Percentiles rank a stretch among this genome's conserved stretches.
These are phyloP conservation scores for Aegilops umbellulata DNA, from an alignment of 176 grass and related monocot genomes.

Conservation along the genomic window DNA sequence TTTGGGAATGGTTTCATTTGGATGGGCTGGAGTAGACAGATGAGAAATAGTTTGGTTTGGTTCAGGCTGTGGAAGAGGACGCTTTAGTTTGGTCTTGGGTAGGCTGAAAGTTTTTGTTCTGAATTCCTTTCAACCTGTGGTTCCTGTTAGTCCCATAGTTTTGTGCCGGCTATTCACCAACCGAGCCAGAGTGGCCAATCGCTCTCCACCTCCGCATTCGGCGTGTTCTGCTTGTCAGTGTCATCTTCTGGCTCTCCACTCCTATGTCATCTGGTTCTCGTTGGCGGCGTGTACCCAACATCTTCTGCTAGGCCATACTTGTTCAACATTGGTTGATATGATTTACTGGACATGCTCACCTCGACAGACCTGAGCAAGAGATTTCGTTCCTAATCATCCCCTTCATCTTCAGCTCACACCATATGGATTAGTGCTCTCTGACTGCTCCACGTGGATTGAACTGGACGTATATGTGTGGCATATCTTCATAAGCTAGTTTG, in stretches of 20 bases:
- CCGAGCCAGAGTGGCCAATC: background rate
- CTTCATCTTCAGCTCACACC: background rate
- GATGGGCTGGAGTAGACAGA: background rate
- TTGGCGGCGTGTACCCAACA: background rate
- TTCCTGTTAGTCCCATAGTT: background rate
- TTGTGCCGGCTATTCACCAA: background rate
- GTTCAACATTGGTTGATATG: background rate
- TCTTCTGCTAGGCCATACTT: background rate
- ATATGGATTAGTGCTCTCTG: background rate
- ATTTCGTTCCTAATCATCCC: background rate
- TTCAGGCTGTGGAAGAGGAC: background rate
- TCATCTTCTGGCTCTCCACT: background rate
- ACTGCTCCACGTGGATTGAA: background rate
- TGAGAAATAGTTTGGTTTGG: background rate
- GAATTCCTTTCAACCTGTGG: background rate
- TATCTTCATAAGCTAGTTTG: background rate
- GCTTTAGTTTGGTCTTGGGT: background rate
- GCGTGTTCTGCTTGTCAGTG: background rate
- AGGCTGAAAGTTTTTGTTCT: background rate
- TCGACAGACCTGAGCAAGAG: background rate
- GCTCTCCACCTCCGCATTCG: background rate
- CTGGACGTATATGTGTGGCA: background rate
- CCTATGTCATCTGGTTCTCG: background rate
- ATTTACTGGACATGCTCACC: background rate
- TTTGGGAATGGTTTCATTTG: background rate